Base-by-base conservation (phyloP, 371 early-diverging fungal genomes). In the Haplosporangium sp. region DNA sequence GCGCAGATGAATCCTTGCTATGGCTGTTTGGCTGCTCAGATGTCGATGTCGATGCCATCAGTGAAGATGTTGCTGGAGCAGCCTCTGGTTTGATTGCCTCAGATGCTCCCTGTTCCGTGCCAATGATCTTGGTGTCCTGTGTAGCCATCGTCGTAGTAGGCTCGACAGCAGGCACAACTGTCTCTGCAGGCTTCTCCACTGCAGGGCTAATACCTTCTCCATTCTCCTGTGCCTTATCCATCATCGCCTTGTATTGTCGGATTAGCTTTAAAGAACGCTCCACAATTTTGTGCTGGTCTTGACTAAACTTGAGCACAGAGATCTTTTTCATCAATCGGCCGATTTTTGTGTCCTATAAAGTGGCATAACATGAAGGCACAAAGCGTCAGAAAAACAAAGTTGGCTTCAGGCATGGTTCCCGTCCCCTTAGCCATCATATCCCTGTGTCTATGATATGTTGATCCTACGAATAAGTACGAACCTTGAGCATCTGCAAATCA, bases 221-320 rank as follows among this genome's bases (percentile, higher is more conserved):
- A 23, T 62, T 67, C 42, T 76, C 76, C 59, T 70, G 71, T 11
- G 77, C 69, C 50, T 56, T 69, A 45, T 69, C 69, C 69, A 69
- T 69, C 57, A 69, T 62, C 50, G 51, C 50, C 40, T 69, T 69
- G 52, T 69, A 69, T 23, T 55, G 47, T 45, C 57, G 55, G 50
- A 69, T 69, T 38, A 69, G 40, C 43, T 62, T 59, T 7, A 62
- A 37, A 16, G 70, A 69, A 12, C 69, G 69, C 21, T 75, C 69
- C n/a, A 75, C 70, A 60, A 69, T 69, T 16, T 57, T 47, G 63
- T 62, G 57, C 1, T 42, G 62, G 47, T 69, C 69, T 53, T 55
- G 57, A 20, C 63, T 69, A 52, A 62, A 69, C 45, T 69, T 57
- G 8, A 69, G 57, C 5, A 29, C 62, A 2, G 69, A 62, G 6